Base-by-base conservation (phyloP, 2,329 filamentous ascomycete species). In the Colletotrichum sp. region DNA sequence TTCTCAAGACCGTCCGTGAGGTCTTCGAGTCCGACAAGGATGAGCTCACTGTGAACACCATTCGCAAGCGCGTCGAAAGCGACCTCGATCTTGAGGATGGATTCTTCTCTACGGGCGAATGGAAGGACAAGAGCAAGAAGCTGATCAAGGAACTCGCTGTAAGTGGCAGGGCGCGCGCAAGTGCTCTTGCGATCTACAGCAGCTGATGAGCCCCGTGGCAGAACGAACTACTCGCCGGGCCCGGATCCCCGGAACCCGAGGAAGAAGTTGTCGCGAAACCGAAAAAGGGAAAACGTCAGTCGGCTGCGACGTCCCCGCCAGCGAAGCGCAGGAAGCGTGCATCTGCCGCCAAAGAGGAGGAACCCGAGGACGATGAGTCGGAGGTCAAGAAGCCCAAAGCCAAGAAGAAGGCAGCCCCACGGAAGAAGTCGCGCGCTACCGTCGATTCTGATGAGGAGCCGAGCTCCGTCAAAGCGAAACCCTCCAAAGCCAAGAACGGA, bases 61-160 rank as follows among this genome's bases (percentile, higher is more conserved):
- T 92, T 71, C 90, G 92, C 71, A 87, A 88, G 75, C 84, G 84
- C 60, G 88, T 87, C 3, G 90, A 92, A 75, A 82, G 88, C 34
- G 82, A 88, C 59, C 82, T 90, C 1, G 82, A 81, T 2, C 85
- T 93, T 3, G 86, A 88, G 0, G 82, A 87, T 2, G 89, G 87
- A 0, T 92, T 92, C 77, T 88, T 93, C 66, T 83, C 84, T 16
- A 77, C 80, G 3, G 82, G 78, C 0, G 82, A 88, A 18, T 93
- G 92, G 92, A 93, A 93, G 81, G 81, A 84, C 6, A 88, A 86
- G 78, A 93, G 91, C 81, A 93, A 93, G 79, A 80, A 82, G 1
- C 79, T 92, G n/a, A 92, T 93, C 77, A 89, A 89, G 68, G 83
- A 84, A 21, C 84, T 86, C 64, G 87, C 89, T n/a, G 92, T 93